Evolutionary conservation across 495 filamentous ascomycete genomes (phyloP).

Genomic region (Talaromyces nanjingensis): DNA sequence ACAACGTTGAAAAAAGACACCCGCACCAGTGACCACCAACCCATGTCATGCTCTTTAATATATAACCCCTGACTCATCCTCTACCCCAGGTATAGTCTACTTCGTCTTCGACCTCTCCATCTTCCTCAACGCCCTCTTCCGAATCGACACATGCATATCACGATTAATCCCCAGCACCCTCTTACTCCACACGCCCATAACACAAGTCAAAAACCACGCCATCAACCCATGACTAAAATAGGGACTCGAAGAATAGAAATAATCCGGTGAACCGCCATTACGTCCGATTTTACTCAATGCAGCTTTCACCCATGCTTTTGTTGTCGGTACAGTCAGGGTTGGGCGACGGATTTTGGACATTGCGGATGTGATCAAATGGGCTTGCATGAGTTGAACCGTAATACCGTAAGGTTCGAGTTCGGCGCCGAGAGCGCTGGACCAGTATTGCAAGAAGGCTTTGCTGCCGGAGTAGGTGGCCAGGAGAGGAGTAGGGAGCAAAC

Average conservation of each 20-base stretch:
- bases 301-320: constrained; percentile 72
- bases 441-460: constrained; percentile 98
- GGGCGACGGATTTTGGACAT: constrained; percentile 91
- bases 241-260: constrained; percentile 78
- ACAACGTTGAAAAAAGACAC: not conserved
- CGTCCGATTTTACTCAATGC: constrained; percentile 76
- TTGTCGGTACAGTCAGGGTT: constrained; percentile 69
- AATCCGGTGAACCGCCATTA: constrained; percentile 64
- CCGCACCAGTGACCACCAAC: not conserved
- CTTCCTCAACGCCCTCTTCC: constrained; percentile 84
- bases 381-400: constrained; percentile 77
- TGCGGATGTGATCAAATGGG: constrained; percentile 85
- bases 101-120: constrained; percentile 63
- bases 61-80: not conserved
- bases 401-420: constrained; percentile 77
- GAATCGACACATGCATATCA: constrained; percentile 78
- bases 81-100: constrained; percentile 17
- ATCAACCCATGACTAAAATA: constrained; percentile 87
- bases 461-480: constrained; percentile 94
- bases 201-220: constrained; percentile 73
- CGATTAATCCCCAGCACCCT: constrained; percentile 61
- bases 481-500: constrained; percentile 81
- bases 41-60: not conserved
- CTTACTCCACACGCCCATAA: constrained; percentile 58
- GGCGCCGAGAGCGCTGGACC: constrained; percentile 78